Conservation (phyloP, 805 yeast species). For the Komagataella pastoris region DNA sequence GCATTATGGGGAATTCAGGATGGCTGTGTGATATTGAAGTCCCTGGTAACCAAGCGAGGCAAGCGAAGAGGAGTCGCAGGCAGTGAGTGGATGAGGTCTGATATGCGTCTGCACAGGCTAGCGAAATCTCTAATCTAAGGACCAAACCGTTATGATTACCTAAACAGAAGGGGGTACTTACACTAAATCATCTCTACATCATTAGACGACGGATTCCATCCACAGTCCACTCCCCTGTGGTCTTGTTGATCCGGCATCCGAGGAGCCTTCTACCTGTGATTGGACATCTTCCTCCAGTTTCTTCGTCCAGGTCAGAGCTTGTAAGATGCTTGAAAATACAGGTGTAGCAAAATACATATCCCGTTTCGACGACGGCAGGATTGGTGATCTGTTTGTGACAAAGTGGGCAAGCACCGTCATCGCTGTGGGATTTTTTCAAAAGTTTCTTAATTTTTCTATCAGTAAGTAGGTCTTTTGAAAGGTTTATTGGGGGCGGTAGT, state of each 20-base stretch:
- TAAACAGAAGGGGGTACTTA: neutral
- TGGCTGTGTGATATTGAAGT: neutral
- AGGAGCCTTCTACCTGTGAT: slow-evolving; percentile 59
- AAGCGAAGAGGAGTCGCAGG: neutral
- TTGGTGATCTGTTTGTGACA: slow-evolving; percentile 54
- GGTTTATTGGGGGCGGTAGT: slow-evolving; percentile 29
- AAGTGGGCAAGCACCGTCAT: slow-evolving; percentile 43
- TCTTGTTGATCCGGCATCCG: slow-evolving; percentile 31
- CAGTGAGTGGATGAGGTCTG: too few species aligned
- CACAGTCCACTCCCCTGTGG: neutral
- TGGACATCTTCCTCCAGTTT: slow-evolving; percentile 68
- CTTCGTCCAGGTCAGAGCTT: slow-evolving; percentile 21
- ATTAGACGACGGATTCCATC: neutral
- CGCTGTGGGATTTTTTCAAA: slow-evolving; percentile 14
- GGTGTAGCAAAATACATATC: slow-evolving; percentile 78
- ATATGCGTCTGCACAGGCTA: neutral
- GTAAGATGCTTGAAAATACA: slow-evolving; percentile 63
- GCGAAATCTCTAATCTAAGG: neutral
- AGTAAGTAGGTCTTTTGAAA: slow-evolving; percentile 5
- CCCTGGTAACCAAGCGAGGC: neutral
- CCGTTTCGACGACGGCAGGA: slow-evolving; percentile 86
- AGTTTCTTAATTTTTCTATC: slow-evolving; percentile 6
- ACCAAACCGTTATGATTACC: neutral
- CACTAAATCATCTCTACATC: neutral
- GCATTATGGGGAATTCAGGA: neutral